These are phyloP conservation scores for Lactifluus pinguis DNA, from an alignment of 768 basidiomycete species.

Conservation along the genomic window DNA sequence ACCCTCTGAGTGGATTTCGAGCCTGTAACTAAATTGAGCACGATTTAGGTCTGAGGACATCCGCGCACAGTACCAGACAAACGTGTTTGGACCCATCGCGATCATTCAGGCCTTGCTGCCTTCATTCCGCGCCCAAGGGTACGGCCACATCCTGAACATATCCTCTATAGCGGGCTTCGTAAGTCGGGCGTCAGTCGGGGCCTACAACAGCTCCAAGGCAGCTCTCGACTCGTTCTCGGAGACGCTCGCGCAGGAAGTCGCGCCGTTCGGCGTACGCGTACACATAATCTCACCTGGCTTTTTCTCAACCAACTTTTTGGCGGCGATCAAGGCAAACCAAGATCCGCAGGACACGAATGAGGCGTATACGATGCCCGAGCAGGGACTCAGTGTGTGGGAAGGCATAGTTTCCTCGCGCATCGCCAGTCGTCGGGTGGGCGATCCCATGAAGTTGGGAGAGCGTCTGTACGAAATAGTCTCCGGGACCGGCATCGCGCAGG, in stretches of 20 bases:
- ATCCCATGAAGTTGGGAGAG: constrained; percentile 19
- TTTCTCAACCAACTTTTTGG: constrained; percentile 23
- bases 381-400: constrained; percentile 15
- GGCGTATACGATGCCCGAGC: constrained; percentile 19
- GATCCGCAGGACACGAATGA: not conserved
- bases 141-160: not conserved
- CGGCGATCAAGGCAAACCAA: not conserved
- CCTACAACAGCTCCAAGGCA: not conserved
- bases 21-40: not conserved
- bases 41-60: not conserved
- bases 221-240: not conserved
- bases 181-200: not conserved
- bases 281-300: constrained; percentile 24
- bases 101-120: not conserved
- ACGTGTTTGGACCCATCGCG: not conserved
- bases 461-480: constrained; percentile 23
- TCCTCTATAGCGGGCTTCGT: not conserved
- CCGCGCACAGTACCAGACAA: not conserved
- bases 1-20: no score
- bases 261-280: constrained; percentile 24
- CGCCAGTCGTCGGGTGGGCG: constrained; percentile 21
- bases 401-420: constrained; percentile 1
- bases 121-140: not conserved
- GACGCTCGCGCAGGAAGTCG: constrained; percentile 19
- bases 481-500: constrained; percentile 19